phyloP scores from a whole-genome alignment of 768 basidiomycete genomes.

The Naganishia randhawae region DNA sequence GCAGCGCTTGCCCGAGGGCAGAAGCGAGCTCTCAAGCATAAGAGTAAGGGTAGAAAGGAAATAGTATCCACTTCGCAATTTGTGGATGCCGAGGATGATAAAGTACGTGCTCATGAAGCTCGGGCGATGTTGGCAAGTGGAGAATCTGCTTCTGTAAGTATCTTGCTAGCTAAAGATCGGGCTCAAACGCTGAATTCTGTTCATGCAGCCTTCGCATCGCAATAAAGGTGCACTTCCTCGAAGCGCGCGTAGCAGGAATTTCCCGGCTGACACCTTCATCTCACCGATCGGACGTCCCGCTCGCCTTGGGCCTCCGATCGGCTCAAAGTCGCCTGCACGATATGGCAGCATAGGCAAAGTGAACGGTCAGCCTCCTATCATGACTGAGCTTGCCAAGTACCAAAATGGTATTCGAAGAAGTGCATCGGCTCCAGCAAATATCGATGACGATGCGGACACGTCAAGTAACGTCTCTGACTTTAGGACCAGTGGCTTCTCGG shows the following conservation, averaged over 20 bases:
- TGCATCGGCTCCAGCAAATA: conserved; percentile 40
- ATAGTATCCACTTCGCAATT: conserved; percentile 48
- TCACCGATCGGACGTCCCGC: neutral
- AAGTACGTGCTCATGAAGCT: conserved; percentile 78
- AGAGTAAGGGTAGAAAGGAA: conserved; percentile 34
- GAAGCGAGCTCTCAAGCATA: conserved; percentile 34
- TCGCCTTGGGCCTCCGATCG: conserved; percentile 36
- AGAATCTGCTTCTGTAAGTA: conserved; percentile 48
- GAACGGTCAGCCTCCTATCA: conserved; percentile 22
- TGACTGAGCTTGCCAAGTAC: conserved; percentile 33
- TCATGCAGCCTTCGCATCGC: conserved; percentile 36
- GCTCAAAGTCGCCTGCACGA: conserved; percentile 37
- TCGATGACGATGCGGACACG: conserved; percentile 28
- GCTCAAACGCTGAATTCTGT: neutral
- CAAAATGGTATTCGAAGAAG: conserved; percentile 42
- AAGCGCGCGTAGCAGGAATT: conserved; percentile 39
- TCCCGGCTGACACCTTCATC: conserved; percentile 6
- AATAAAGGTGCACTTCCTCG: conserved; percentile 32
- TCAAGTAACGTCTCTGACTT: conserved; percentile 50
- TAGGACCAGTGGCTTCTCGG: conserved; percentile 55
- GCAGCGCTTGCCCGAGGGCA: conserved; percentile 34
- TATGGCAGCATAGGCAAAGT: conserved; percentile 29
- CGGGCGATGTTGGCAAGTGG: conserved; percentile 55
- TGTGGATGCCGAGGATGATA: conserved; percentile 50
- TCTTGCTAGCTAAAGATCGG: neutral